phyloP scores from a whole-genome alignment of 1,139 yeast species.

The Kodamaea anthophila region DNA sequence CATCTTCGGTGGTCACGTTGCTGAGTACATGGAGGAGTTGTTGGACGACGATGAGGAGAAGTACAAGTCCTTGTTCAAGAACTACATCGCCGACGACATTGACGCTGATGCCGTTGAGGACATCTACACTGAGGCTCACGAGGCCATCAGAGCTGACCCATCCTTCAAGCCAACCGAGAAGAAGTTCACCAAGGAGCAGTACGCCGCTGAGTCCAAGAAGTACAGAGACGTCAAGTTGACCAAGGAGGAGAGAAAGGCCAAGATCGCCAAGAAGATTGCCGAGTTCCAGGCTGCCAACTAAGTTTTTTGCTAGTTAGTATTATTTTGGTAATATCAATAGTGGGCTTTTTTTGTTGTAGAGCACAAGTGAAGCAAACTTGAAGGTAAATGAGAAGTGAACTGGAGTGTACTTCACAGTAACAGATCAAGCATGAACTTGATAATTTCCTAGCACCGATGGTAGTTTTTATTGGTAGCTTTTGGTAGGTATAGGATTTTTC shows the following conservation, averaged over 20 bases:
- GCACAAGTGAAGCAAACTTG: too few relatives aligned
- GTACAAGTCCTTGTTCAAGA: slow-evolving; percentile 92
- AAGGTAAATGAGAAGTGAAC: too few relatives aligned
- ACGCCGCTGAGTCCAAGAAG: slow-evolving; percentile 95
- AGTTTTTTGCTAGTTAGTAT: slow-evolving; percentile 12
- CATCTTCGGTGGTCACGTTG: slow-evolving; percentile 99
- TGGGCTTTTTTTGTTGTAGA: too few relatives aligned
- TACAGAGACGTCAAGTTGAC: slow-evolving; percentile 86
- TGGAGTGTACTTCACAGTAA: too few relatives aligned
- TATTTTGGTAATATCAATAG: slow-evolving; percentile 1
- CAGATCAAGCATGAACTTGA: too few relatives aligned
- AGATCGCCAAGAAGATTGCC: slow-evolving; percentile 88
- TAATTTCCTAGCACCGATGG: too few relatives aligned
- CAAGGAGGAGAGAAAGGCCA: slow-evolving; percentile 85
- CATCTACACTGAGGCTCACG: slow-evolving; percentile 91
- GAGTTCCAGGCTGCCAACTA: slow-evolving; percentile 60
- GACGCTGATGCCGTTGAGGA: slow-evolving; percentile 98
- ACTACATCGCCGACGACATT: slow-evolving; percentile 93
- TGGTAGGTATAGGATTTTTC: too few relatives aligned
- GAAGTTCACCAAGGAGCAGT: slow-evolving; percentile 96
- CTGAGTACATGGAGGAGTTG: slow-evolving; percentile 99
- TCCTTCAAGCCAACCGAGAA: slow-evolving; percentile 81
- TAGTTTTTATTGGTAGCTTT: too few relatives aligned
- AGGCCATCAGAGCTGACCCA: slow-evolving; percentile 95
- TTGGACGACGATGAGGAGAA: slow-evolving; percentile 99